phyloP scores from a whole-genome alignment of 176 grass and related monocot genomes.

The Zea luxurians region DNA sequence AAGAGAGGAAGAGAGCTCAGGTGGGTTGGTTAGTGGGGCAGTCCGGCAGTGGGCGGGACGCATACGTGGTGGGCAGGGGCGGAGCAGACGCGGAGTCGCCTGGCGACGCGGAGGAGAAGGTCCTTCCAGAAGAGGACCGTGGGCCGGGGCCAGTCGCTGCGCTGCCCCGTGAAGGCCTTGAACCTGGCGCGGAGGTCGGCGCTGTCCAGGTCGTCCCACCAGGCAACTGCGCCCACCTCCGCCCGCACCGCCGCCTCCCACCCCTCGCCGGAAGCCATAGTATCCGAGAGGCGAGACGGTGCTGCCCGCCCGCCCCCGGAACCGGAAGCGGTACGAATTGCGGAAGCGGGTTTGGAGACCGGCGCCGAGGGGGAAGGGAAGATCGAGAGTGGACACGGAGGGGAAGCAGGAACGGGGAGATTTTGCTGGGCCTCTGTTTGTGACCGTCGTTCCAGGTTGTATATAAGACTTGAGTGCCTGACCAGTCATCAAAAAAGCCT shows the following conservation, averaged over 20 bases:
- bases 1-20: neutral
- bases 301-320: neutral
- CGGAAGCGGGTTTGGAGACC: neutral
- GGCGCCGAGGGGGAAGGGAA: neutral
- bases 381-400: neutral
- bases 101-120: conserved; percentile 56
- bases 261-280: conserved; percentile 23
- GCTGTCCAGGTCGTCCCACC: conserved; percentile 63
- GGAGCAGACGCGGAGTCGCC: conserved; percentile 49
- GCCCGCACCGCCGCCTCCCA: conserved; percentile 55
- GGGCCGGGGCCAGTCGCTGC: conserved; percentile 56
- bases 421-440: neutral
- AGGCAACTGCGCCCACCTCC: conserved; percentile 41
- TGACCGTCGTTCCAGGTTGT: neutral
- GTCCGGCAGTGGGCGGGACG: neutral
- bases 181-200: conserved; percentile 53
- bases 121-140: conserved; percentile 69
- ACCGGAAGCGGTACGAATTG: neutral
- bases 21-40: neutral
- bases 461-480: neutral
- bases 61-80: conserved; percentile 45
- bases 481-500: neutral
- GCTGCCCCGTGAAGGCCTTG: conserved; percentile 81
- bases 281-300: neutral
- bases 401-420: neutral